Evolutionary conservation across 1,139 yeast species (phyloP), one percentile per base, ranked within the genome.

Genomic region (Kodamaea alishanica): DNA sequence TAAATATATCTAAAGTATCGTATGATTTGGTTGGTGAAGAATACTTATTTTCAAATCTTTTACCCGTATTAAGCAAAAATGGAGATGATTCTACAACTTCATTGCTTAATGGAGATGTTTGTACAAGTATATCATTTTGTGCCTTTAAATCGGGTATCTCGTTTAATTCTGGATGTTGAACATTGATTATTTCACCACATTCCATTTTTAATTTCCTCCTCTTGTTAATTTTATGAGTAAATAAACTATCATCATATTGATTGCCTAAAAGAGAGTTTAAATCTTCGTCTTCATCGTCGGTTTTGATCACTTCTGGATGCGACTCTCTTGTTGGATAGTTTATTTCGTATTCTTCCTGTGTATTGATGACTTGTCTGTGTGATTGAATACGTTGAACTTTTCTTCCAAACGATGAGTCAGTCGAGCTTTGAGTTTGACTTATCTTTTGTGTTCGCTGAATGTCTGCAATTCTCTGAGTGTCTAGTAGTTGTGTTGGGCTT

Each of bases 321-420:
- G 35, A 20, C 7, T n/a, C 28, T 40, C 40, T 5, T 33, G 33
- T 25, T 38, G 44, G 26, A 12, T 11, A 8, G 12, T 20, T 24
- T 6, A 12, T 10, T 7, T 37, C 38, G 8, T 40, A 32, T 10
- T 36, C 44, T 31, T 48, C 52, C 15, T 50, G 54, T 2, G 54
- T 50, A 28, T 49, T 50, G 8, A 49, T 15, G 4, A 50, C 52
- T 36, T 50, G 54, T 10, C 52, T 38, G 24, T 49, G 52, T 8
- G 49, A 41, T 22, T 32, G 27, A 10, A 32, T 22, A 11, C 6
- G 6, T 30, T 15, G 34, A 29, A 32, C 20, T 15, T 15, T 15
- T 15, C 20, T 15, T 15, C 20, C 20, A 15, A 11, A 15, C 24
- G 33, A n/a, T 24, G 33, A 24, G 38, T 35, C 15, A 28, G 22